Percentiles rank a stretch among this genome's conserved stretches.
Conservation (phyloP, 306 rosid species). For the Luffa acutangula region DNA sequence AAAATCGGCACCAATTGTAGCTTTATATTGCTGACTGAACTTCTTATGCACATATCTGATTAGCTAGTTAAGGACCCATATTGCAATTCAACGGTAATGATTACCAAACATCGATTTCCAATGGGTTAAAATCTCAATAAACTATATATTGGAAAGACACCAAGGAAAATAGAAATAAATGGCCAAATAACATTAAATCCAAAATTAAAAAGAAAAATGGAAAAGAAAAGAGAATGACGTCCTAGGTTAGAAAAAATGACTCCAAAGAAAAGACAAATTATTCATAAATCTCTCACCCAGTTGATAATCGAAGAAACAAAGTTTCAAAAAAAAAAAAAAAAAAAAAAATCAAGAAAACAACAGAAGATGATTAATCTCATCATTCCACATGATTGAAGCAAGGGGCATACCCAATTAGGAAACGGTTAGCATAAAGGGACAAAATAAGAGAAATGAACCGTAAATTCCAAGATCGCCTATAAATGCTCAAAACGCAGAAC, state of each 20-base stretch:
- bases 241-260: not conserved
- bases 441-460: not conserved
- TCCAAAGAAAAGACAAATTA: not conserved
- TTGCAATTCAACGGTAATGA: not conserved
- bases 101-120: not conserved
- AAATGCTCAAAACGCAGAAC: constrained; percentile 1
- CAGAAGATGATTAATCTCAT: not conserved
- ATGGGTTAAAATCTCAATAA: not conserved
- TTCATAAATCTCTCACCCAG: not conserved
- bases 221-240: not conserved
- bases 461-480: not conserved
- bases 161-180: not conserved
- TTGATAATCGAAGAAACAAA: not conserved
- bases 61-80: constrained; percentile 33
- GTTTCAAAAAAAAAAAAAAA: too few relatives aligned
- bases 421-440: not conserved
- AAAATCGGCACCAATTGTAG: constrained; percentile 97
- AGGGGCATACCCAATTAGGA: not conserved
- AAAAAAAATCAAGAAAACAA: not conserved
- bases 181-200: not conserved
- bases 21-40: constrained; percentile 97
- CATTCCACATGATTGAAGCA: not conserved
- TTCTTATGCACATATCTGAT: constrained; percentile 85
- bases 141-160: not conserved
- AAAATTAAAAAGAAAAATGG: not conserved